Conservation (phyloP, 139 green algal genomes). For the Micractinium conductrix region DNA sequence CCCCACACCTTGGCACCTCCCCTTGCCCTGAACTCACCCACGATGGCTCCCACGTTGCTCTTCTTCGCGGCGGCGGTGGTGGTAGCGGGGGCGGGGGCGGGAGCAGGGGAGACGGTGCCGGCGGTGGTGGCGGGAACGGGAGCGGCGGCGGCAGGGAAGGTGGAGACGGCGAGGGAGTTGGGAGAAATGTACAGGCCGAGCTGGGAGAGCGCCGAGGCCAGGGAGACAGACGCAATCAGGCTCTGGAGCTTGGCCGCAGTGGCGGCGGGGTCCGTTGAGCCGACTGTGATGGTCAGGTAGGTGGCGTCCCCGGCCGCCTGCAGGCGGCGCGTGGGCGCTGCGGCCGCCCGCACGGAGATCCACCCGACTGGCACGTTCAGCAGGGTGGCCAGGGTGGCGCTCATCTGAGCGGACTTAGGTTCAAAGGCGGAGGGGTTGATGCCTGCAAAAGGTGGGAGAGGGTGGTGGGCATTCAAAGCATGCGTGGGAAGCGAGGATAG, state of each 20-base stretch:
- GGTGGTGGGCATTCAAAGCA: neutral
- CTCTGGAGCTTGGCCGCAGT: neutral
- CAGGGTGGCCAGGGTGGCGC: neutral
- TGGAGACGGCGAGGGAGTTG: neutral
- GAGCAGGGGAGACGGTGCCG: neutral
- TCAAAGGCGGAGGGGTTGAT: neutral
- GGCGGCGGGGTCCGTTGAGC: neutral
- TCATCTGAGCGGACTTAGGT: neutral
- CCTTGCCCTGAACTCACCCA: neutral
- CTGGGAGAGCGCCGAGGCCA: neutral
- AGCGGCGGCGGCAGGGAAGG: neutral
- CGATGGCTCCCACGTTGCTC: constrained; percentile 7
- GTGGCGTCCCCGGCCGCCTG: neutral
- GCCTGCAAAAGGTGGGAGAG: neutral
- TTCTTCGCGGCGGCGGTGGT: neutral
- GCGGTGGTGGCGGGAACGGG: neutral
- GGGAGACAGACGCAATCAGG: no score
- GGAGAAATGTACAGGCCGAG: neutral
- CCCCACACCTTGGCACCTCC: no score
- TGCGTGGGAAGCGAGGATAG: no score
- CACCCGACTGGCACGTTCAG: neutral
- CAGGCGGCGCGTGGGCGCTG: neutral
- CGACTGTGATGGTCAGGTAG: neutral
- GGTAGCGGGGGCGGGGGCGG: neutral
- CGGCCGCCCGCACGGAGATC: neutral